Percentiles rank a stretch among this genome's conserved stretches.
Conservation (phyloP, 345 rosid species). For the Populus tremula region DNA sequence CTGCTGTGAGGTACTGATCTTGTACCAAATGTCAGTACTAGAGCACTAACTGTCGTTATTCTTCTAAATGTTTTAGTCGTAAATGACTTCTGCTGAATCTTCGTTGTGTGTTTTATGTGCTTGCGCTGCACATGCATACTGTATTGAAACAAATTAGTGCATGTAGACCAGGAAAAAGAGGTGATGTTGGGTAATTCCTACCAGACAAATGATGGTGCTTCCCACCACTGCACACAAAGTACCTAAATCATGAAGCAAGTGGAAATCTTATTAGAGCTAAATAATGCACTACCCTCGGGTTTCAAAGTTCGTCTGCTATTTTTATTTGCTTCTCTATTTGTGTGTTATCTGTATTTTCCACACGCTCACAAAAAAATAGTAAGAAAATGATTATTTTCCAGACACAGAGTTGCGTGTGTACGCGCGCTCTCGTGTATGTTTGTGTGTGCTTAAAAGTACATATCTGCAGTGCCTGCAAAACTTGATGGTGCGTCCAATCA, state of each 20-base stretch:
- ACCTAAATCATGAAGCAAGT: slow-evolving; percentile 10
- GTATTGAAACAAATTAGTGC: not conserved
- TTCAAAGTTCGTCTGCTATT: not conserved
- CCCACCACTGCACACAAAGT: slow-evolving; percentile 20
- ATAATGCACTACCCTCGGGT: not conserved
- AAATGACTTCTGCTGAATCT: slow-evolving; percentile 1
- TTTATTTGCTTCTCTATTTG: not conserved
- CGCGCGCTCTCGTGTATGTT: not conserved
- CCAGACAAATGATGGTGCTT: slow-evolving; percentile 28
- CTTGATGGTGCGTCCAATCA: not conserved
- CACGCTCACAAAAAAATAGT: no score
- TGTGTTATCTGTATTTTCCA: not conserved
- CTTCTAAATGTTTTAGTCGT: not conserved
- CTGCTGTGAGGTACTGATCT: not conserved
- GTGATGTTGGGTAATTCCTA: slow-evolving; percentile 14
- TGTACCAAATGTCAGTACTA: not conserved
- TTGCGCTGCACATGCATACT: not conserved
- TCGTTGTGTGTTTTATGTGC: not conserved
- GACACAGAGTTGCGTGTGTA: not conserved
- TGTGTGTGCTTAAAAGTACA: not conserved
- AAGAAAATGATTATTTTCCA: not conserved
- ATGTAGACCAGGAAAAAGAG: slow-evolving; percentile 3
- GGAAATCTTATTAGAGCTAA: slow-evolving; percentile 15
- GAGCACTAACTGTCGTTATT: not conserved
- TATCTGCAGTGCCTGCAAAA: not conserved